Evolutionary conservation across 495 filamentous ascomycete species (phyloP), one percentile per base, ranked within the genome.

Genomic region (Talaromyces stipitatus): DNA sequence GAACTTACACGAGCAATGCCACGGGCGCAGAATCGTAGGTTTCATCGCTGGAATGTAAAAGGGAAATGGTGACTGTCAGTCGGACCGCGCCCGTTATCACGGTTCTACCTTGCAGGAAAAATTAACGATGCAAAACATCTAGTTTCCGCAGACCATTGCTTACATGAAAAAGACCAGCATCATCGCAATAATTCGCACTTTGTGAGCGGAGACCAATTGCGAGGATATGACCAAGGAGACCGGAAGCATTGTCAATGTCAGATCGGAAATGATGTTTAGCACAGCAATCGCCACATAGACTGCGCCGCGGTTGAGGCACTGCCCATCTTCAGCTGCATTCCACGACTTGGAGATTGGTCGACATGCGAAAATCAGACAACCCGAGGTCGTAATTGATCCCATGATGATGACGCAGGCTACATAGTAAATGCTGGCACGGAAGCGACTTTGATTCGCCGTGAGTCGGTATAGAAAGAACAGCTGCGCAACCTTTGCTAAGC

Each of bases 231-330:
- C 29, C 9, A 32, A 32, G 29, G 29, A 32, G 12, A 32, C 29
- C 9, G 80, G 79, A 3, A 80, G 64, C 1, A 65, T 68, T 24
- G 80, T 64, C 33, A 81, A 72, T 45, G 79, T 57, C 11, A 81
- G 33, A 59, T 84, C 78, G 0, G 73, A 79, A 2, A 80, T 56
- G 22, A 83, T 75, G 47, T 78, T 82, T 43, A 83, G 61, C 1
- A 66, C 69, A 2, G 78, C 72, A 2, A 75, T 76, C 10, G 64
- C 60, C 2, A 77, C 67, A 50, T 74, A 82, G 5, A 80, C 68
- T 4, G 73, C 59, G 22, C 72, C 67, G 10, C 67, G 72, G 60
- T 81, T 68, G 41, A 81, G 71, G 55, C 81, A 85, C 27, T 61
- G 62, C 0, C 63, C 66, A 2, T 33, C 57, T 26, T 78, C 55